Base-by-base conservation (phyloP, 208 protist genomes). In the Lotmaria passim region DNA sequence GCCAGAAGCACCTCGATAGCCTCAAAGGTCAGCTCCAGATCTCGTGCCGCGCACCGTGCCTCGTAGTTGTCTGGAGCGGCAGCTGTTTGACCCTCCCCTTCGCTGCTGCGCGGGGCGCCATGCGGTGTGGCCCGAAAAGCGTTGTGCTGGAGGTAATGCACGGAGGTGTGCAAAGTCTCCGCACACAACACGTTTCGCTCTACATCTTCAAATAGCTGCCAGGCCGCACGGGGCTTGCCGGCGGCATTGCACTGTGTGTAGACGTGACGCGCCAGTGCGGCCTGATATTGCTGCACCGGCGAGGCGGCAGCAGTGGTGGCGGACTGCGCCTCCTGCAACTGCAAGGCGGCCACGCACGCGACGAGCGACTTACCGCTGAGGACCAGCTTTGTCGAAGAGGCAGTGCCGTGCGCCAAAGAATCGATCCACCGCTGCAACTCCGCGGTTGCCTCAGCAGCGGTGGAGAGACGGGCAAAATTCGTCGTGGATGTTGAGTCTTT, bases 101-200 rank as follows among this genome's bases (percentile, higher is more conserved):
- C 60, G 6, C 12, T 31, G 57, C 31, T 17, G 19, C 17, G 3
- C 38, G 17, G 14, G 3, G 33, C 36, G 33, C 23, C 8, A 0
- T n/a, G 23, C n/a, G 44, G 3, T n/a, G 24, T 23, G n/a, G 31
- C 21, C 3, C 21, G 34, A 23, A 76, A 76, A 46, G 63, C 70
- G n/a, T 59, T 23, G 36, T 76, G 70, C 30, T 47, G 44, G 3
- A 76, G 61, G 48, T 60, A 76, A 34, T 76, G 70, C n/a, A 76
- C 21, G 8, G 70, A 34, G 34, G 3, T 64, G 8, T 33, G 53
- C n/a, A 76, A 24, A 0, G 62, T 26, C 5, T 76, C 70, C 2
- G 55, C 34, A 17, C 38, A 26, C 4, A 76, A 19, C 0, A 24
- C 31, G 15, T n/a, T 39, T n/a, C 36, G 21, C 62, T 70, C 62